Conservation (phyloP, 2,329 filamentous ascomycete species). For the Pseudocercospora ulei region DNA sequence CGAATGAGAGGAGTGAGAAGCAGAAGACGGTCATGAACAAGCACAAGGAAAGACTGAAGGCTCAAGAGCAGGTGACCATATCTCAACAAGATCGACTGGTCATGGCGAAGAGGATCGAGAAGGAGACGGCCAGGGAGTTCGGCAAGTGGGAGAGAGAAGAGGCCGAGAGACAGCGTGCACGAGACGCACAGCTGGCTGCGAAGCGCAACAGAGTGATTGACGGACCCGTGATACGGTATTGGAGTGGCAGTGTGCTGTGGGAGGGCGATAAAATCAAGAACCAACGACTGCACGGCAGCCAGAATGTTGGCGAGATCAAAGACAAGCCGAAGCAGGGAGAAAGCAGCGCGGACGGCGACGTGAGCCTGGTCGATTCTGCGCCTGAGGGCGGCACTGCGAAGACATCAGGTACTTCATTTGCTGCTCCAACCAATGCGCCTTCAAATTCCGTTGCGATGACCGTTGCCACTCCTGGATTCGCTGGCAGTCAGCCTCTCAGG, state of each 20-base stretch:
- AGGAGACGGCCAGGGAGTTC: constrained; percentile 72
- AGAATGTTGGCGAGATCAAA: constrained; percentile 26
- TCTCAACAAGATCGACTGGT: constrained; percentile 66
- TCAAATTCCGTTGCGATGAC: constrained; percentile 2
- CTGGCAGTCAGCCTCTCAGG: constrained; percentile 12
- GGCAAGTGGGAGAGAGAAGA: constrained; percentile 89
- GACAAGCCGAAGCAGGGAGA: constrained; percentile 20
- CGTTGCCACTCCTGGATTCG: constrained; percentile 15
- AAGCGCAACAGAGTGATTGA: constrained; percentile 77
- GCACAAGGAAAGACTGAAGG: constrained; percentile 50
- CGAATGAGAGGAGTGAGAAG: constrained; percentile 52
- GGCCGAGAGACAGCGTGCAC: constrained; percentile 74
- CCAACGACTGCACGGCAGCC: constrained; percentile 33
- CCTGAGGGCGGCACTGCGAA: constrained; percentile 8
- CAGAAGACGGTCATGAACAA: constrained; percentile 57
- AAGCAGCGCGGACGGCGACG: constrained; percentile 42
- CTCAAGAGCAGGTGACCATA: constrained; percentile 70
- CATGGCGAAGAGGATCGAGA: constrained; percentile 54
- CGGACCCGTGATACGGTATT: constrained; percentile 81
- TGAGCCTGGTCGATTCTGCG: constrained; percentile 2
- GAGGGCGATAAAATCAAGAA: constrained; percentile 63
- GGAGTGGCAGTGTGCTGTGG: constrained; percentile 84
- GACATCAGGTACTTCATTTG: constrained; percentile 9
- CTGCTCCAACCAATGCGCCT: constrained; percentile 7
- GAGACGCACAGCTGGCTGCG: constrained; percentile 72